Conservation (phyloP, 202 grass and related monocot genomes). For the Eragrostis tef region DNA sequence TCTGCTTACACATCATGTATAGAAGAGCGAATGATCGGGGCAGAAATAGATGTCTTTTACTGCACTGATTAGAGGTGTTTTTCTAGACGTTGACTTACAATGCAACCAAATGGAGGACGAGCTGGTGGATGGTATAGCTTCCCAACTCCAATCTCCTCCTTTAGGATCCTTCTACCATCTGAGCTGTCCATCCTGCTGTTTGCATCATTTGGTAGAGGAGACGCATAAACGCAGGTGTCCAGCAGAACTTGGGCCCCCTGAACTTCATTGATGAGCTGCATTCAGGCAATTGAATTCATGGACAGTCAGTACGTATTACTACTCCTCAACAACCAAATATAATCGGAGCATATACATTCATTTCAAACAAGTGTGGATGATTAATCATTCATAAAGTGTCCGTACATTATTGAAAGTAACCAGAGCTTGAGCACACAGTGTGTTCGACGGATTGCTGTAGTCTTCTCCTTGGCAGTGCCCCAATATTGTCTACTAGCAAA, state of each 20-base stretch:
- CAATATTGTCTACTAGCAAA: slow-evolving; percentile 46
- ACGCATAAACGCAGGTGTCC: slow-evolving; percentile 38
- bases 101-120: slow-evolving; percentile 48
- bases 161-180: slow-evolving; percentile 44
- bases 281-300: background rate
- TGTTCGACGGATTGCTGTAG: slow-evolving; percentile 45
- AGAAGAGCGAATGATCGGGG: too few species aligned
- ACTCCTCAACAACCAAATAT: background rate
- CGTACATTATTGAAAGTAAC: slow-evolving; percentile 53
- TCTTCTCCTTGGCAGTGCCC: slow-evolving; percentile 58
- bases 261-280: slow-evolving; percentile 51
- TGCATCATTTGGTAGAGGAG: background rate
- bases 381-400: background rate
- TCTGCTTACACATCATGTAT: background rate
- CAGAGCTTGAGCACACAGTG: slow-evolving; percentile 52
- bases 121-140: slow-evolving; percentile 40
- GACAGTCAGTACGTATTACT: background rate
- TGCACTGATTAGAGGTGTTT: background rate
- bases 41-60: background rate
- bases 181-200: background rate
- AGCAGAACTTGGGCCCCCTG: slow-evolving; percentile 50
- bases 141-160: slow-evolving; percentile 8
- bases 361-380: background rate
- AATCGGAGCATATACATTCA: background rate
- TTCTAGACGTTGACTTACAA: slow-evolving; percentile 42